Evolutionary conservation across 2,329 filamentous ascomycete species (phyloP).

Genomic region (Pseudopithomyces chartarum): DNA sequence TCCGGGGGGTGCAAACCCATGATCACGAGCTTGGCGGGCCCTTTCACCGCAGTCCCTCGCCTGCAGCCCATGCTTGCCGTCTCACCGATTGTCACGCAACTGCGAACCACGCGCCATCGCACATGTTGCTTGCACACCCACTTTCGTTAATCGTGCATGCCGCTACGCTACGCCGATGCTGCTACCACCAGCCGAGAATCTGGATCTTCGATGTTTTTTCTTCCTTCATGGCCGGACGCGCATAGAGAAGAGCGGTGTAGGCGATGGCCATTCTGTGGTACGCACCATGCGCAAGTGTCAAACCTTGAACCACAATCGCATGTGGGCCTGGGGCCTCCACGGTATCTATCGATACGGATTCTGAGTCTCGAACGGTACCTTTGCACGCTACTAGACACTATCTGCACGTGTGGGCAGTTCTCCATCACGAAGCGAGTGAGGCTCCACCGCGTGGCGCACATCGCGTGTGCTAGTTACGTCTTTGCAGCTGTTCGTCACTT

Average conservation of each 20-base stretch:
- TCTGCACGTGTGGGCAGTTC: background rate
- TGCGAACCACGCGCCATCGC: background rate
- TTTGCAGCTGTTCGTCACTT: background rate
- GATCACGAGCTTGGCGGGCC: background rate
- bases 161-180: background rate
- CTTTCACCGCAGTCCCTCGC: background rate
- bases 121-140: background rate
- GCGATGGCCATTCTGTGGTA: background rate
- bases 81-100: background rate
- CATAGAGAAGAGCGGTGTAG: constrained; percentile 1
- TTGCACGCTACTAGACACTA: background rate
- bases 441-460: constrained; percentile 1
- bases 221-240: background rate
- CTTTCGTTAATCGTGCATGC: constrained; percentile 5
- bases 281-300: background rate
- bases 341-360: background rate
- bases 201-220: background rate
- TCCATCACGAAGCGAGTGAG: background rate
- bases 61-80: background rate
- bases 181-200: background rate
- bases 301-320: background rate
- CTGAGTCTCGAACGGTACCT: background rate
- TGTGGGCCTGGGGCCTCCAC: constrained; percentile 1
- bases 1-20: constrained; percentile 3
- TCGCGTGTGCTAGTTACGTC: background rate